Percentiles rank a stretch among this genome's conserved stretches.
Conservation (phyloP, 2,329 filamentous ascomycete species). For the Claviceps sp. region DNA sequence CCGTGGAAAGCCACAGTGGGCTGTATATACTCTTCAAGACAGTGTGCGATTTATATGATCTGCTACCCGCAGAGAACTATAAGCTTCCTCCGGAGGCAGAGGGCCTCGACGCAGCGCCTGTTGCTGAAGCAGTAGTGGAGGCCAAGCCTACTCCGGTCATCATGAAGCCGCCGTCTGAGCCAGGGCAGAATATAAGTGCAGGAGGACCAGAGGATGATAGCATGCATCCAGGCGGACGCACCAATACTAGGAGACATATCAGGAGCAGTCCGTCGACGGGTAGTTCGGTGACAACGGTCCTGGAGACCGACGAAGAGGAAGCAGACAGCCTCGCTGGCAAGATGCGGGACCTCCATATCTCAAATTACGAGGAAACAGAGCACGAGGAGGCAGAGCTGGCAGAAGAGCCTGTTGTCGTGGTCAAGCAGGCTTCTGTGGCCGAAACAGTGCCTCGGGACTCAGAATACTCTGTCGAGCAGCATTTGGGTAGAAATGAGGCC, state of each 20-base stretch:
- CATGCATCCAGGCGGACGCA: slow-evolving; percentile 39
- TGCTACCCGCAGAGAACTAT: slow-evolving; percentile 89
- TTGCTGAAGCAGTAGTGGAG: slow-evolving; percentile 29
- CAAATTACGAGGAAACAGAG: slow-evolving; percentile 31
- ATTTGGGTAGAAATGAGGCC: background rate
- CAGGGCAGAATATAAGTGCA: slow-evolving; percentile 12
- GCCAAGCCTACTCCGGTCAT: slow-evolving; percentile 22
- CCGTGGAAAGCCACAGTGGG: slow-evolving; percentile 79
- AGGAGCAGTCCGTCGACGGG: slow-evolving; percentile 69
- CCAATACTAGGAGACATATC: slow-evolving; percentile 71
- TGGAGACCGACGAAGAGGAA: slow-evolving; percentile 72
- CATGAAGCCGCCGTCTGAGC: slow-evolving; percentile 20
- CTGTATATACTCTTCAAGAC: slow-evolving; percentile 96
- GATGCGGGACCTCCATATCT: slow-evolving; percentile 33
- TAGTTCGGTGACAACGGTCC: slow-evolving; percentile 66
- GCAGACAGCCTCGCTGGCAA: slow-evolving; percentile 30
- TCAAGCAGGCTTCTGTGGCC: slow-evolving; percentile 20
- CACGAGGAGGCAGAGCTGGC: slow-evolving; percentile 31
- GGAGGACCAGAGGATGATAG: slow-evolving; percentile 32
- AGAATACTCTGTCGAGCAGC: background rate
- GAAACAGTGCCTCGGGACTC: slow-evolving; percentile 6
- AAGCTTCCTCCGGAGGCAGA: slow-evolving; percentile 90
- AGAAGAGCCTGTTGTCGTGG: slow-evolving; percentile 29
- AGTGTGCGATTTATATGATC: slow-evolving; percentile 80
- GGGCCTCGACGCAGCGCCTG: slow-evolving; percentile 47